These are phyloP conservation scores for Verbena officinalis DNA, from an alignment of 257 asterid species.

Conservation along the genomic window DNA sequence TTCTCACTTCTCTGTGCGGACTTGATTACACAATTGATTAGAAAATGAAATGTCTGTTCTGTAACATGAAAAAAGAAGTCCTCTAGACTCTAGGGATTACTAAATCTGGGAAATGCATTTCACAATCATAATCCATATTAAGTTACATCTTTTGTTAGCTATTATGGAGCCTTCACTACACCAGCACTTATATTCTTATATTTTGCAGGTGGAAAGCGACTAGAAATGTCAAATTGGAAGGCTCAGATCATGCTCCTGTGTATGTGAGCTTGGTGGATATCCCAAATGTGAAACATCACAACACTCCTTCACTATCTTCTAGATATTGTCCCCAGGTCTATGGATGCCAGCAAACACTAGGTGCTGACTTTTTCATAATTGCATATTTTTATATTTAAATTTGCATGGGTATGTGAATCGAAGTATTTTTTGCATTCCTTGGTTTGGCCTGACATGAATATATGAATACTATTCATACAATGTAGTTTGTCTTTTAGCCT, in stretches of 20 bases:
- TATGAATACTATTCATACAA: constrained; percentile 1
- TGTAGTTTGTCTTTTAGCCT: constrained; percentile 14
- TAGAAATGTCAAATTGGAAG: constrained; percentile 79
- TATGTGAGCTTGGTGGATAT: constrained; percentile 58
- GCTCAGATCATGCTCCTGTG: constrained; percentile 97
- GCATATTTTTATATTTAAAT: not conserved
- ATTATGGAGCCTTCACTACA: no score
- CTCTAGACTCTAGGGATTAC: no score
- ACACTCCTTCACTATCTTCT: constrained; percentile 81
- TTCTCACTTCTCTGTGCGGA: not conserved
- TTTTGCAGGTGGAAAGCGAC: constrained; percentile 17
- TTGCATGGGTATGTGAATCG: not conserved
- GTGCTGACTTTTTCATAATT: constrained; percentile 45
- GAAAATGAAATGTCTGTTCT: no score
- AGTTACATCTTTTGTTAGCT: no score
- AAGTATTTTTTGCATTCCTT: constrained; percentile 23
- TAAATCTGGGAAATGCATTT: no score
- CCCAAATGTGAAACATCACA: constrained; percentile 60
- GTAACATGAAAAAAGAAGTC: no score
- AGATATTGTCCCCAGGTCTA: constrained; percentile 89
- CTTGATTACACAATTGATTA: constrained; percentile 23
- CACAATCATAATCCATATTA: no score
- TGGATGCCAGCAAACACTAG: constrained; percentile 91
- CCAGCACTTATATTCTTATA: no score
- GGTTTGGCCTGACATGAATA: constrained; percentile 19